phyloP scores from a whole-genome alignment of 352 stramenopile genomes.

The Phytophthora ohioensis region DNA sequence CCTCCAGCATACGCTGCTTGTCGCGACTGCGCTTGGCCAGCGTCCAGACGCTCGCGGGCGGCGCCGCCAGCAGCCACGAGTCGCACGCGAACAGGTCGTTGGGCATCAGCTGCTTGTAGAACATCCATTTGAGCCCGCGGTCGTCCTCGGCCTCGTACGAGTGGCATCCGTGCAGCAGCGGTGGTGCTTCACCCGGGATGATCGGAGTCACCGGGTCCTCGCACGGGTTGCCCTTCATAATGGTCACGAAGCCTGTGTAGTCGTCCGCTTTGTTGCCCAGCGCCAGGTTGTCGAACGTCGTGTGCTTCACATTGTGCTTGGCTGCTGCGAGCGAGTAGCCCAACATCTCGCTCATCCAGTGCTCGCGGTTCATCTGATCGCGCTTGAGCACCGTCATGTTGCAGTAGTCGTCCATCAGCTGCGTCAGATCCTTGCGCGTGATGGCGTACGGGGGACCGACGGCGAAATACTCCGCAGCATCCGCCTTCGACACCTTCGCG shows the following conservation, averaged over 20 bases:
- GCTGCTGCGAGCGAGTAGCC: constrained; percentile 65
- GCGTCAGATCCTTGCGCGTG: constrained; percentile 56
- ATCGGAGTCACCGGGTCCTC: constrained; percentile 51
- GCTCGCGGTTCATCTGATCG: constrained; percentile 43
- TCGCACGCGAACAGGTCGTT: constrained; percentile 82
- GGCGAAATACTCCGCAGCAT: constrained; percentile 60
- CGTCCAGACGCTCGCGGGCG: constrained; percentile 69
- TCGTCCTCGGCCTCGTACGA: constrained; percentile 56
- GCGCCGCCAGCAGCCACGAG: constrained; percentile 72
- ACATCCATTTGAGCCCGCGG: constrained; percentile 65
- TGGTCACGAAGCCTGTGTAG: constrained; percentile 66
- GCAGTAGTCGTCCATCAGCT: constrained; percentile 74
- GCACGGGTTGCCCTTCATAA: constrained; percentile 73
- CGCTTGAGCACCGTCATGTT: constrained; percentile 63
- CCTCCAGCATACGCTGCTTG: constrained; percentile 59
- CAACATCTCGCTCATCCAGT: constrained; percentile 62
- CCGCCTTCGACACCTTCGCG: constrained; percentile 42
- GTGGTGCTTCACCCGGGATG: constrained; percentile 53
- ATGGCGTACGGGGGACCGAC: constrained; percentile 71
- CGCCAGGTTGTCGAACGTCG: constrained; percentile 79
- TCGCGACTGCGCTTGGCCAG: constrained; percentile 60
- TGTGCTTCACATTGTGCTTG: constrained; percentile 78
- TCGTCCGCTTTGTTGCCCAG: constrained; percentile 61
- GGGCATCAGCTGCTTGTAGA: constrained; percentile 71
- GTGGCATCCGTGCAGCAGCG: constrained; percentile 56